Evolutionary conservation across 257 asterid genomes (phyloP), one percentile per base, ranked within the genome.

Genomic region (Orobanche coerulescens): DNA sequence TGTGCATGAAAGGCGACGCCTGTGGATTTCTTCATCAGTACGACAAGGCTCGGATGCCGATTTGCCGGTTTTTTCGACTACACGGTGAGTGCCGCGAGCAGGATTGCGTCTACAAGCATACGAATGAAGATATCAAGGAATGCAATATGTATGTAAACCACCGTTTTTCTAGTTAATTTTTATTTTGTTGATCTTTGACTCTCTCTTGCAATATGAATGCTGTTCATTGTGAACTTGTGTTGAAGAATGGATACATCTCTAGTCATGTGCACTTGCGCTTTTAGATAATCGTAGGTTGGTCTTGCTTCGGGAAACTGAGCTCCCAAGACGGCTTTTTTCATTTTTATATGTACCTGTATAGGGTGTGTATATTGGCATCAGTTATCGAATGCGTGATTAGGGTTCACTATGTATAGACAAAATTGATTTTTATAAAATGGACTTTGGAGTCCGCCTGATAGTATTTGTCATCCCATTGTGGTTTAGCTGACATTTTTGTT

Each of bases 11-110:
- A 64, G 94, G 95, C 9, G 94, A 87, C 18, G 88, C 90, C 13
- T 87, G 95, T 28, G 94, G 94, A 11, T 84, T 87, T 65, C 87
- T 87, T 30, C 94, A 87, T 66, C 95, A 87, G 79, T 82, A 80
- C 65, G 94, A 87, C 52, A 87, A 84, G 77, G 73, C 95, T 13
- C 69, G 95, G 67, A 87, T 87, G 95, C 95, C 94, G 3, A 79
- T 87, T 40, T 87, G 94, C 73, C 76, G 94, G 37, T 87, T 87
- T 42, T 87, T 84, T 46, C 76, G 88, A 20, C 78, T 76, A 4
- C 79, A 83, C 11, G 98, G 96, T 3, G 96, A 91, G 79, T 91
- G 96, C 62, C 81, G 98, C 2, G 95, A 91, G 78, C 96, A 91
- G 79, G 98, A 88, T 67, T 91, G 96, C 61, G 95, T 88, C 31